Evolutionary conservation across 2,329 filamentous ascomycete species (phyloP).

Genomic region (Sclerotiophoma versabilis): DNA sequence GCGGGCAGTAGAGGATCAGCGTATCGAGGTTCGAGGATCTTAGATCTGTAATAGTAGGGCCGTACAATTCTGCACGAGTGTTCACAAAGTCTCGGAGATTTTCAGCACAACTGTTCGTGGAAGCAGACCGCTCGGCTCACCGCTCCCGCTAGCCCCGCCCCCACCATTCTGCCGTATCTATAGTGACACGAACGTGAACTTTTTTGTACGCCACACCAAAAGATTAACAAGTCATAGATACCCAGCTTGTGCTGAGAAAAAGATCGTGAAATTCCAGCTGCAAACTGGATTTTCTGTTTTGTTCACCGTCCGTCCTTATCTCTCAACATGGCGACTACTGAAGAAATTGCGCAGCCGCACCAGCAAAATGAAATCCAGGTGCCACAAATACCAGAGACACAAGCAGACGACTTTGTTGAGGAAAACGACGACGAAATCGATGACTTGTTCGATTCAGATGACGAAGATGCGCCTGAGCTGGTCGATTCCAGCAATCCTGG

Average conservation of each 20-base stretch:
- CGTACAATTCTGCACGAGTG: no score
- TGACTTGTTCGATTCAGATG: constrained; percentile 65
- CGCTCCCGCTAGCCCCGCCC: not conserved
- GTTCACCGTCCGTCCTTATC: no score
- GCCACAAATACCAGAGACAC: constrained; percentile 11
- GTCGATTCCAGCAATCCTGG: constrained; percentile 64
- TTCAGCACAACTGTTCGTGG: no score
- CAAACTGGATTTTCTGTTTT: no score
- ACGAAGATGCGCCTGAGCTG: constrained; percentile 63
- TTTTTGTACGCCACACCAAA: constrained; percentile 13
- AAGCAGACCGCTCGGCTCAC: not conserved
- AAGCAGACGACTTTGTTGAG: constrained; percentile 14
- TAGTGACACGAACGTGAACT: constrained; percentile 7
- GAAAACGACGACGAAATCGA: constrained; percentile 69
- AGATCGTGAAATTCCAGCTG: no score
- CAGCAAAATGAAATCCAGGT: constrained; percentile 16
- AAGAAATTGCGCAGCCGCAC: constrained; percentile 10
- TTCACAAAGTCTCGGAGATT: no score
- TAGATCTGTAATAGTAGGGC: no score
- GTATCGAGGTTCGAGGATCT: no score
- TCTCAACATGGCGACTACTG: constrained; percentile 23
- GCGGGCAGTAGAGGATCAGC: no score
- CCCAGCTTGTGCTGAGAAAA: not conserved
- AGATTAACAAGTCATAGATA: not conserved
- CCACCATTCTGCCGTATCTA: constrained; percentile 12